A percentile compares a stretch with the other conserved stretches of the same genome.
Conservation (phyloP, 441 rosid genomes). For the Codiaeum variegatum region DNA sequence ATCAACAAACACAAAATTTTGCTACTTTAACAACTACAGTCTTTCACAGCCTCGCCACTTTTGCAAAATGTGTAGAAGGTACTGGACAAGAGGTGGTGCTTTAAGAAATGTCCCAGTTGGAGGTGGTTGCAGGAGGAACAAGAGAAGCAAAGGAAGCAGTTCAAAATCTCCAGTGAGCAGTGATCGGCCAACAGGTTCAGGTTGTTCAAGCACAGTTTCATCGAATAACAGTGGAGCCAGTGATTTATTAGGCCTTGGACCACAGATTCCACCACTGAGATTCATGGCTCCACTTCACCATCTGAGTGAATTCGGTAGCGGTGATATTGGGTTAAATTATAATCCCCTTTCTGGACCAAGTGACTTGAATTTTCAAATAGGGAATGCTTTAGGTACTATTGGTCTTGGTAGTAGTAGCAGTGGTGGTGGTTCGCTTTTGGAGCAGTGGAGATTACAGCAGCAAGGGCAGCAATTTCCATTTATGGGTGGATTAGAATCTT, state of each 20-base stretch:
- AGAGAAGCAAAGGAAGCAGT: slow-evolving; percentile 62
- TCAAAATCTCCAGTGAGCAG: slow-evolving; percentile 45
- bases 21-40: slow-evolving; percentile 95
- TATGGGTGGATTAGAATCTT: slow-evolving; percentile 53
- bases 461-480: slow-evolving; percentile 53
- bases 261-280: slow-evolving; percentile 48
- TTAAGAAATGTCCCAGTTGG: slow-evolving; percentile 84
- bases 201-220: slow-evolving; percentile 40
- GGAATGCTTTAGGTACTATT: slow-evolving; percentile 33
- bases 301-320: slow-evolving; percentile 38
- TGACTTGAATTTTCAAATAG: slow-evolving; percentile 54
- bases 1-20: slow-evolving; percentile 85
- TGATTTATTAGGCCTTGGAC: slow-evolving; percentile 46
- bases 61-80: slow-evolving; percentile 88
- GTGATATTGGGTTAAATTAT: slow-evolving; percentile 53
- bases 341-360: slow-evolving; percentile 36
- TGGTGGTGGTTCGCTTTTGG: slow-evolving; percentile 36
- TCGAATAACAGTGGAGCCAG: slow-evolving; percentile 37
- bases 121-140: slow-evolving; percentile 89
- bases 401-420: slow-evolving; percentile 25
- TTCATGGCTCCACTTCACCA: slow-evolving; percentile 66
- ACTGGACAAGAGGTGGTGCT: slow-evolving; percentile 98
- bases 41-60: slow-evolving; percentile 96
- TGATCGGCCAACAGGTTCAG: slow-evolving; percentile 36
- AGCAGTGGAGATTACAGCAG: slow-evolving; percentile 60